A percentile compares a stretch with the other conserved stretches of the same genome.
These are phyloP conservation scores for Aphanomyces stellatus DNA, from an alignment of 352 stramenopile genomes.

Conservation along the genomic window DNA sequence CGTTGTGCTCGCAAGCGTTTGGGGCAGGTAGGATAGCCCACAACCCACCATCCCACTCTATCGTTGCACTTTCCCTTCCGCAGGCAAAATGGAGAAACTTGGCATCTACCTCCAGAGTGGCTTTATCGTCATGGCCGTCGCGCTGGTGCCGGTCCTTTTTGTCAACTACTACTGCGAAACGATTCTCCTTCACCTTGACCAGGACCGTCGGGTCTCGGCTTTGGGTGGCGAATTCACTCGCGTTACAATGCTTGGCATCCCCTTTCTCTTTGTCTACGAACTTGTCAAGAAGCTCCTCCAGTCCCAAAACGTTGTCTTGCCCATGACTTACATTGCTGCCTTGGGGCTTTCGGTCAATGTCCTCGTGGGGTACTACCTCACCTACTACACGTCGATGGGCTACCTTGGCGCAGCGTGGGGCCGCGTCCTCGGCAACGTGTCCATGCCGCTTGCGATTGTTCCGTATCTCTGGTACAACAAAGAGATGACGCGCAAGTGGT, in stretches of 20 bases:
- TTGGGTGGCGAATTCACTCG: conserved; percentile 57
- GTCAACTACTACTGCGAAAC: conserved; percentile 62
- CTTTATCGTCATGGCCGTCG: conserved; percentile 33
- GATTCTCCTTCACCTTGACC: conserved; percentile 60
- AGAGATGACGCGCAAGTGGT: conserved; percentile 39
- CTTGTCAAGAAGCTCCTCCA: conserved; percentile 71
- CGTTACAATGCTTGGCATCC: conserved; percentile 60
- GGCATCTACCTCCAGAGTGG: conserved; percentile 80
- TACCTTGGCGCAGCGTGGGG: conserved; percentile 69
- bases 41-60: too few species aligned
- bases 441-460: conserved; percentile 45
- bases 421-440: conserved; percentile 42
- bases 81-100: conserved; percentile 40
- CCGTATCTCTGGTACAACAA: conserved; percentile 50
- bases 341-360: conserved; percentile 66
- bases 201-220: conserved; percentile 50
- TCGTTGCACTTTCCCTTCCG: too few species aligned
- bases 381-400: conserved; percentile 66
- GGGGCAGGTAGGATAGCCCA: conserved; percentile 74
- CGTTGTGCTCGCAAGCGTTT: conserved; percentile 73
- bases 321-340: conserved; percentile 69
- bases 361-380: conserved; percentile 78
- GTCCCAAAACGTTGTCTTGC: conserved; percentile 75
- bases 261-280: conserved; percentile 72
- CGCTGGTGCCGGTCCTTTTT: conserved; percentile 39